Percentiles rank a stretch among this genome's conserved stretches.
These are phyloP conservation scores for Irpex sp. DNA, from an alignment of 1,284 basidiomycete genomes.

Conservation along the genomic window DNA sequence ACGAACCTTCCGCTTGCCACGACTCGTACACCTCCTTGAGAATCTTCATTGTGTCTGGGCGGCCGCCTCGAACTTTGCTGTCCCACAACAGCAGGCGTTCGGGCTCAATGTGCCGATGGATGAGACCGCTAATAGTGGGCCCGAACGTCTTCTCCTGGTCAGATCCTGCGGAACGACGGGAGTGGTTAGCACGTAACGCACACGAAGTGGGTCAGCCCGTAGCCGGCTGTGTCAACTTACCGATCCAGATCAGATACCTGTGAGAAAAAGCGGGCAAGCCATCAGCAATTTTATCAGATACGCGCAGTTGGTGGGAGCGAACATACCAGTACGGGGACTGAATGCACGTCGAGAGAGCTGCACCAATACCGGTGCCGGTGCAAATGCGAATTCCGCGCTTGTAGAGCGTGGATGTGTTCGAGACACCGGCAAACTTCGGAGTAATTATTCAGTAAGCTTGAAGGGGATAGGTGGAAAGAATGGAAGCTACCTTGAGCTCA, in stretches of 20 bases:
- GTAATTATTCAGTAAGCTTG: neutral
- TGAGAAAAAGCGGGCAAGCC: neutral
- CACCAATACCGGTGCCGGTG: constrained; percentile 75
- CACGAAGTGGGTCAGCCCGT: constrained; percentile 4
- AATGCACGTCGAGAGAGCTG: constrained; percentile 70
- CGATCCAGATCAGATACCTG: constrained; percentile 79
- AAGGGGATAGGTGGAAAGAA: neutral
- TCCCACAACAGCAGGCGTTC: constrained; percentile 74
- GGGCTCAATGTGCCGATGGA: constrained; percentile 61
- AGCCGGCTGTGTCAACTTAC: constrained; percentile 32
- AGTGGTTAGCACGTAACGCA: neutral
- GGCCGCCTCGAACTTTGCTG: constrained; percentile 61
- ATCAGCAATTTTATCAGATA: neutral
- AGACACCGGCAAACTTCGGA: constrained; percentile 69
- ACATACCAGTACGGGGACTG: constrained; percentile 67
- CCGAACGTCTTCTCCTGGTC: constrained; percentile 79
- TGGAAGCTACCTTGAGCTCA: constrained; percentile 55
- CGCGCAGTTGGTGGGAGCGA: neutral
- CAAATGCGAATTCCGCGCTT: constrained; percentile 74
- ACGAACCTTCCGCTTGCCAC: constrained; percentile 68
- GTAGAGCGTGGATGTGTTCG: constrained; percentile 73
- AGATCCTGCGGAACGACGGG: constrained; percentile 41
- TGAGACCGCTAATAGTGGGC: constrained; percentile 67
- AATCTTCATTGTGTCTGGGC: constrained; percentile 75
- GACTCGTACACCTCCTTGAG: constrained; percentile 61